Evolutionary conservation across 805 yeast species (phyloP).

Genomic region (Sugiyamaella floridensis): DNA sequence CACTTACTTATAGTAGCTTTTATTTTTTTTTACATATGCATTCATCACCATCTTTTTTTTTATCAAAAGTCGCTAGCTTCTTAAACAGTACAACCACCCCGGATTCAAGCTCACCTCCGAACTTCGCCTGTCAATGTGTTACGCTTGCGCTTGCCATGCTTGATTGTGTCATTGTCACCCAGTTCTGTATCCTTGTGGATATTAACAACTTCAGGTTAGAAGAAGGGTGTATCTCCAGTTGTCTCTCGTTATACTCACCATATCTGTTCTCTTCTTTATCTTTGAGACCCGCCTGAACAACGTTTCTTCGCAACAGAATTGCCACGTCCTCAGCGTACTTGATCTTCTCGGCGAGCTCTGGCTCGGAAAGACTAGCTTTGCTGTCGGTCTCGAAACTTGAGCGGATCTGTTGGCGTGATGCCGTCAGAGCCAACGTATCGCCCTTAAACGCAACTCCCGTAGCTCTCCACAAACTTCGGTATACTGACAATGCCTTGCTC

Average conservation of each 20-base stretch:
- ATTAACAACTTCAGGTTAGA: conserved; percentile 39
- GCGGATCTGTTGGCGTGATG: conserved; percentile 20
- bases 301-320: conserved; percentile 55
- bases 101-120: neutral
- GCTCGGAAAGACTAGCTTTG: conserved; percentile 32
- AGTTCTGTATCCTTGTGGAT: conserved; percentile 79
- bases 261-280: conserved; percentile 21
- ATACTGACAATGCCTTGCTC: conserved; percentile 15
- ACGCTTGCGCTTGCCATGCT: conserved; percentile 29
- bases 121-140: conserved; percentile 10
- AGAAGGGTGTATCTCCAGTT: neutral
- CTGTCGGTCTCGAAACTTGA: conserved; percentile 19
- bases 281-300: conserved; percentile 69
- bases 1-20: neutral
- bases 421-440: conserved; percentile 10
- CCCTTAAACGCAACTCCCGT: conserved; percentile 29
- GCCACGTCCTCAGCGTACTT: conserved; percentile 64
- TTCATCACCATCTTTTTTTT: neutral
- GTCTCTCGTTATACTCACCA: conserved; percentile 14
- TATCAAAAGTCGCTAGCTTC: too few relatives aligned
- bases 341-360: conserved; percentile 44
- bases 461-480: conserved; percentile 27
- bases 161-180: conserved; percentile 82
- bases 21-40: neutral
- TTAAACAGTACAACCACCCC: too few relatives aligned